Evolutionary conservation across 345 rosid species (phyloP).

Genomic region (Euclidium syriacum): DNA sequence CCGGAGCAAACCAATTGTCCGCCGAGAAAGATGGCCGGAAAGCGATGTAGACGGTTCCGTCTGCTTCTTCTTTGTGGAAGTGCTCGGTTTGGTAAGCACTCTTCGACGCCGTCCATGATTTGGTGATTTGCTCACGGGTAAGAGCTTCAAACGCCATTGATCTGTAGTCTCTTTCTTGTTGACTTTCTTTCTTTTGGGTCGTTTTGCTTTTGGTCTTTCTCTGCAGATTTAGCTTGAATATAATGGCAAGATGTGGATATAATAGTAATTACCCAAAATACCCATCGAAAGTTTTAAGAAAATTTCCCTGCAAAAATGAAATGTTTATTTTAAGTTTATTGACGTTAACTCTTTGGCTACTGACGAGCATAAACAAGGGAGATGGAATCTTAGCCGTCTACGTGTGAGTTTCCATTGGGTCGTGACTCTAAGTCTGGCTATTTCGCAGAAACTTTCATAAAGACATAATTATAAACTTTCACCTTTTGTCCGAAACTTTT

Average conservation of each 20-base stretch:
- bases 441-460: conserved; percentile 7
- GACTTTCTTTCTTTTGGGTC: not conserved
- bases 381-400: not conserved
- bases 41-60: conserved; percentile 29
- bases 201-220: conserved; percentile 5
- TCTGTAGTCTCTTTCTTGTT: not conserved
- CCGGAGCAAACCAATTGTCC: conserved; percentile 35
- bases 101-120: conserved; percentile 37
- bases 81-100: conserved; percentile 30
- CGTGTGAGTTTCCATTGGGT: not conserved
- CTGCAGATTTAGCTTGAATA: not conserved
- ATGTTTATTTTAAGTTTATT: no score
- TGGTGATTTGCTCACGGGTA: conserved; percentile 35
- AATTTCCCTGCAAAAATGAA: not conserved
- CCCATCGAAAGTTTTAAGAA: not conserved
- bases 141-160: conserved; percentile 24
- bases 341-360: not conserved
- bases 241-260: no score
- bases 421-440: not conserved
- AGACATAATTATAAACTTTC: not conserved
- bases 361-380: not conserved
- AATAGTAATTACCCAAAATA: not conserved
- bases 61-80: conserved; percentile 24
- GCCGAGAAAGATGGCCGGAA: conserved; percentile 49
- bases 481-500: not conserved